Conservation (phyloP, 371 early-diverging fungal species). For the Mortierella sp. region DNA sequence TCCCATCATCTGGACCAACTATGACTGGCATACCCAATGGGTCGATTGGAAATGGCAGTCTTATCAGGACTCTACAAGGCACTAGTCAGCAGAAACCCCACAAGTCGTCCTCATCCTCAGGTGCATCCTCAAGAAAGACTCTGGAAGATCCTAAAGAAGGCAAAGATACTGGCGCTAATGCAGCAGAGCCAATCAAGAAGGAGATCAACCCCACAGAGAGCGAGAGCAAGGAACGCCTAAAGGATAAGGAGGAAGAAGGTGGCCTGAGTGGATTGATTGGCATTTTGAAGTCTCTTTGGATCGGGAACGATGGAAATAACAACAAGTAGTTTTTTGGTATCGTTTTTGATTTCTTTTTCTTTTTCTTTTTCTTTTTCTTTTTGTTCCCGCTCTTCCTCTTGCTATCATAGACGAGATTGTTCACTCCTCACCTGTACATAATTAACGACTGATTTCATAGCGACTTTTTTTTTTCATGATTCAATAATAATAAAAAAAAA, state of each 20-base stretch:
- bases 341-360: neutral
- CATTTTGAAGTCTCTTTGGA: constrained; percentile 36
- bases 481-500: neutral
- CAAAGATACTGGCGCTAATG: neutral
- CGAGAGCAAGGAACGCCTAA: neutral
- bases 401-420: constrained; percentile 4
- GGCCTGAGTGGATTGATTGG: constrained; percentile 28
- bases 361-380: constrained; percentile 4
- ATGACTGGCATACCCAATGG: constrained; percentile 20
- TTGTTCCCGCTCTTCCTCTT: neutral
- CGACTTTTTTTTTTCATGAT: neutral
- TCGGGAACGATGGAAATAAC: constrained; percentile 12
- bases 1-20: constrained; percentile 16
- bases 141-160: neutral
- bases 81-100: constrained; percentile 16
- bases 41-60: constrained; percentile 23
- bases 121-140: neutral
- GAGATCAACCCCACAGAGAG: neutral
- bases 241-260: neutral
- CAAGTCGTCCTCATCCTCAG: constrained; percentile 10
- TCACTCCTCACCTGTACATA: constrained; percentile 15
- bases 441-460: neutral
- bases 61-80: constrained; percentile 38
- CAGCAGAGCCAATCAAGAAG: neutral
- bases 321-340: constrained; percentile 1